Base-by-base conservation (phyloP, 495 filamentous ascomycete genomes). In the Elaphomyces granulatus region DNA sequence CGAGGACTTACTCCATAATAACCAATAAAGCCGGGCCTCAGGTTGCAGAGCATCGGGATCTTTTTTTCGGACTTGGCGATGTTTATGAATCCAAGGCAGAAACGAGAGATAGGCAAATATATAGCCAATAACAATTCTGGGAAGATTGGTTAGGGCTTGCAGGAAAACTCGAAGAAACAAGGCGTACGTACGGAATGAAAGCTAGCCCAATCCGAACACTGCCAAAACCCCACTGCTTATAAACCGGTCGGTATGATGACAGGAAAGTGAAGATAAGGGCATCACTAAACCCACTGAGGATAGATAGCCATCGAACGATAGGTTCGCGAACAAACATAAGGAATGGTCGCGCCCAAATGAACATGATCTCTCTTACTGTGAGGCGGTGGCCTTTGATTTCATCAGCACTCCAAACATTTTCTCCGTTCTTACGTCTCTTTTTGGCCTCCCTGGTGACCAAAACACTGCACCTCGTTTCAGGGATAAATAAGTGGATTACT, bases 201-300 rank as follows among this genome's bases (percentile, higher is more conserved):
- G 74, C 55, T 26, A 80, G 57, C 1, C 75, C 75, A 8, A 68
- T 50, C 16, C 65, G 50, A 14, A 70, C 60, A 9, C 63, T 56
- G n/a, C 56, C 58, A 48, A 80, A 81, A 14, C 55, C 53, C 74
- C 74, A 81, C 45, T 77, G 74, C 33, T 60, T 49, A 52, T 74
- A 81, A 6, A 80, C 73, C 9, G 74, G 63, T 0, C 45, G 45
- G 50, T 77, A 77, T 0, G 71, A 72, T 44, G 80, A 70, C 40
- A 80, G 68, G 53, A 80, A 78, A 56, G 74, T 79, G 62, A 81
- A 81, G 52, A 83, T 78, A 20, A 83, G 64, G 23, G 78, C 77
- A 46, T 83, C 79, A 19, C 66, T 71, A 60, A 82, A 81, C n/a
- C 79, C 79, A 34, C 68, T 75, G 21, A 84, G 75, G 8, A 81